A percentile compares a stretch with the other conserved stretches of the same genome.
Conservation (phyloP, 345 rosid species). For the Cochlearia excelsa region DNA sequence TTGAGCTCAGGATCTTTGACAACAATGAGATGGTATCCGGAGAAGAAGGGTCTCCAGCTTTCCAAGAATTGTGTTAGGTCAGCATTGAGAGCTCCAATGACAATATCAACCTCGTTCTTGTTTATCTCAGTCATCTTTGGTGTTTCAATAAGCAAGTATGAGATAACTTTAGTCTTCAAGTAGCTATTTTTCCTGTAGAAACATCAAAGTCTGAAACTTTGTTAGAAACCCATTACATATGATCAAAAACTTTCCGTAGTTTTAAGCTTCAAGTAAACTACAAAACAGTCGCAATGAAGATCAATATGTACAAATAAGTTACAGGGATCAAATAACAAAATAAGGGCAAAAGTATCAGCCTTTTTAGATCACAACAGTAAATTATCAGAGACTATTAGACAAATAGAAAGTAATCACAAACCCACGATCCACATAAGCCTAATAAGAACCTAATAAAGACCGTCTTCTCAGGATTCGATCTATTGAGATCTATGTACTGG, state of each 20-base stretch:
- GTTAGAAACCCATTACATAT: constrained; percentile 1
- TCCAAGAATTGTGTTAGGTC: constrained; percentile 69
- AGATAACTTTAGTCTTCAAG: neutral
- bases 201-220: constrained; percentile 16
- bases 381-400: neutral
- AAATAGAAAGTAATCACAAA: neutral
- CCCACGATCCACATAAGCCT: neutral
- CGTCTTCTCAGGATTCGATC: neutral
- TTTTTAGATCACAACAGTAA: neutral
- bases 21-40: constrained; percentile 75
- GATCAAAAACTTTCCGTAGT: neutral
- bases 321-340: neutral
- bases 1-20: constrained; percentile 92
- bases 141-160: constrained; percentile 10
- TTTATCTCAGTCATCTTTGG: constrained; percentile 45
- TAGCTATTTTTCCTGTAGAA: constrained; percentile 21
- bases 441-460: constrained; percentile 15
- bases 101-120: constrained; percentile 81
- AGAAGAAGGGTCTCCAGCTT: constrained; percentile 69
- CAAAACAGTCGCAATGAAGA: constrained; percentile 7
- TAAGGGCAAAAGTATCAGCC: neutral
- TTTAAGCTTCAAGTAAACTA: constrained; percentile 1
- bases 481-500: neutral
- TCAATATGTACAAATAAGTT: neutral
- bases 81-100: constrained; percentile 77